Conservation (phyloP, 2,329 filamentous ascomycete genomes). For the Chaetothyriales sp. region DNA sequence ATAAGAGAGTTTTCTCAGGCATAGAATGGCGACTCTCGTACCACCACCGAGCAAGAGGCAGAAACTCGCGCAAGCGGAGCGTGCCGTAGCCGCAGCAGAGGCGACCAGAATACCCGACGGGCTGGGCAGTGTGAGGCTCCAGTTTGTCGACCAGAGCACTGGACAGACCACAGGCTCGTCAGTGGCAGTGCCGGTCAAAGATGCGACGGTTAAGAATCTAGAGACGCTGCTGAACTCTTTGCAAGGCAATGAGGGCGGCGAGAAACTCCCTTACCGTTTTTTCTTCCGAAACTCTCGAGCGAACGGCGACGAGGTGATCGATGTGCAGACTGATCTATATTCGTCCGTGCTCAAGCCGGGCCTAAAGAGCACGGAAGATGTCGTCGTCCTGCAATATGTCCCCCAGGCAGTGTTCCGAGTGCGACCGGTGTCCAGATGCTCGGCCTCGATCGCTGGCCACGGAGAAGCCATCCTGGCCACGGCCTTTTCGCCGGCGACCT, state of each 20-base stretch:
- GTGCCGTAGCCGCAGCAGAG: slow-evolving; percentile 60
- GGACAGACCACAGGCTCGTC: slow-evolving; percentile 52
- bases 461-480: slow-evolving; percentile 77
- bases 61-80: slow-evolving; percentile 57
- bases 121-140: slow-evolving; percentile 64
- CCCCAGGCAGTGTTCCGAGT: slow-evolving; percentile 92
- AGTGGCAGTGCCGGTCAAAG: slow-evolving; percentile 63
- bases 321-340: slow-evolving; percentile 34
- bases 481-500: slow-evolving; percentile 68
- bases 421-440: slow-evolving; percentile 77
- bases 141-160: slow-evolving; percentile 71
- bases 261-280: slow-evolving; percentile 52
- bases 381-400: slow-evolving; percentile 47
- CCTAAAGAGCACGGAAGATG: slow-evolving; percentile 44
- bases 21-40: slow-evolving; percentile 58
- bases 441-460: slow-evolving; percentile 76
- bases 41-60: slow-evolving; percentile 85
- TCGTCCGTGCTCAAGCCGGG: slow-evolving; percentile 37
- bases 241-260: slow-evolving; percentile 51
- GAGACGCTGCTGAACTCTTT: slow-evolving; percentile 75
- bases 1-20: neutral
- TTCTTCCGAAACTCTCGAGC: slow-evolving; percentile 35
- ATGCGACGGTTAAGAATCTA: slow-evolving; percentile 78
- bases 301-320: slow-evolving; percentile 25
- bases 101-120: slow-evolving; percentile 50